phyloP scores from a whole-genome alignment of 257 asterid genomes.

The Buddleja alternifolia region DNA sequence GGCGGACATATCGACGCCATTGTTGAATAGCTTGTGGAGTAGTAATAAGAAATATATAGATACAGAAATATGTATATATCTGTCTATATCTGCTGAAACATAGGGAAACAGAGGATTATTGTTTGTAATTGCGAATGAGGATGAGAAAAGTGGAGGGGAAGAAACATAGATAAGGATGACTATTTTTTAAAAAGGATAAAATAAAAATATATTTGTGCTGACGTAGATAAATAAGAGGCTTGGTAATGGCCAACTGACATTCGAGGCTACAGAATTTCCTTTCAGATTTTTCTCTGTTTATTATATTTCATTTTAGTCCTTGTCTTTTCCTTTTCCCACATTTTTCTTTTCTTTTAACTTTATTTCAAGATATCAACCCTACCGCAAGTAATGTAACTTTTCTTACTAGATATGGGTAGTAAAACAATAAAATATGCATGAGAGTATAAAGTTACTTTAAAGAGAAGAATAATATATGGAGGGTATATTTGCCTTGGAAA shows the following conservation, averaged over 20 bases:
- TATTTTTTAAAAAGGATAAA: too few relatives aligned
- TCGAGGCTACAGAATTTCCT: slow-evolving; percentile 15
- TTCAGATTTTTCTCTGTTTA: neutral
- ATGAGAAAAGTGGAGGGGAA: neutral
- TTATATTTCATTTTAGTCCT: neutral
- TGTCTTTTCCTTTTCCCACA: neutral
- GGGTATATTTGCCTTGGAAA: too few relatives aligned
- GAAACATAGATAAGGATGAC: slow-evolving; percentile 39
- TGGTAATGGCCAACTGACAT: slow-evolving; percentile 1
- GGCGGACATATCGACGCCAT: slow-evolving; percentile 81
- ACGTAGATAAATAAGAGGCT: slow-evolving; percentile 20
- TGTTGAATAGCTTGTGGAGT: slow-evolving; percentile 24
- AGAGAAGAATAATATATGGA: too few relatives aligned
- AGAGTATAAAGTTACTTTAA: too few relatives aligned
- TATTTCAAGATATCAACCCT: too few relatives aligned
- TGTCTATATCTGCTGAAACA: neutral
- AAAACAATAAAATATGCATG: too few relatives aligned
- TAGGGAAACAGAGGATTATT: neutral
- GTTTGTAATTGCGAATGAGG: neutral
- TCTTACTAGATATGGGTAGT: too few relatives aligned
- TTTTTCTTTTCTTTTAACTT: too few relatives aligned
- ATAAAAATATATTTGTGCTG: slow-evolving; percentile 28
- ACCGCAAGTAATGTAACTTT: too few relatives aligned
- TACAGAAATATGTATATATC: neutral
- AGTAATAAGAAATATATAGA: slow-evolving; percentile 7